Base-by-base conservation (phyloP, 257 asterid species). In the Cruciata laevipes region DNA sequence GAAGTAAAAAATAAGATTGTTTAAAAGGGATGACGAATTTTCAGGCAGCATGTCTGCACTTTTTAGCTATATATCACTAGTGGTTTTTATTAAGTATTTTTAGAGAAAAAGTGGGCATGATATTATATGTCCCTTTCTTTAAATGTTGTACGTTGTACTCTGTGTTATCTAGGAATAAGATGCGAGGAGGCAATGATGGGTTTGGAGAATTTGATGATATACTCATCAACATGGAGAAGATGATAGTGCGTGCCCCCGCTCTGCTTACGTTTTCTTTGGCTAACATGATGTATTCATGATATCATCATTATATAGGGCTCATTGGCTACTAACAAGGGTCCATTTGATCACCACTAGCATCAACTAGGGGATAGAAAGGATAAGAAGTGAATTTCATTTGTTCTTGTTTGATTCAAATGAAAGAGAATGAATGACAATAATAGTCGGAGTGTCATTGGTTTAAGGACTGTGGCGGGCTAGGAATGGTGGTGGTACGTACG, bases 261-360 rank as follows among this genome's bases (percentile, higher is more conserved):
- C n/a, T 51, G 16, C 25, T 31, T 65, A 42, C 40, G 25, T 14
- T 24, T 18, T 60, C 44, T 60, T 60, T 31, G 30, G 58, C 27
- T 66, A 3, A 63, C n/a, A 1, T 73, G 76, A 73, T 65, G 76
- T 30, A 11, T 44, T 47, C 16, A 44, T 66, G 68, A 73, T 59
- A 67, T 66, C 76, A 73, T 2, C 25, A 23, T 16, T 20, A 53
- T 12, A 13, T 53, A 53, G 12, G 60, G 27, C 20, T 18, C 3
- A 18, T 1, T 52, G 11, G 42, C 10, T 37, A 37, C 30, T 1
- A 27, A 27, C n/a, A n/a, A 27, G 30, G 30, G n/a, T n/a, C n/a
- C n/a, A n/a, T n/a, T n/a, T n/a, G n/a, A n/a, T n/a, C n/a, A n/a
- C n/a, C n/a, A n/a, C n/a, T n/a, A n/a, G n/a, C n/a, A n/a, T n/a